phyloP scores from a whole-genome alignment of 768 basidiomycete species.

The Hysterangium stoloniferum region DNA sequence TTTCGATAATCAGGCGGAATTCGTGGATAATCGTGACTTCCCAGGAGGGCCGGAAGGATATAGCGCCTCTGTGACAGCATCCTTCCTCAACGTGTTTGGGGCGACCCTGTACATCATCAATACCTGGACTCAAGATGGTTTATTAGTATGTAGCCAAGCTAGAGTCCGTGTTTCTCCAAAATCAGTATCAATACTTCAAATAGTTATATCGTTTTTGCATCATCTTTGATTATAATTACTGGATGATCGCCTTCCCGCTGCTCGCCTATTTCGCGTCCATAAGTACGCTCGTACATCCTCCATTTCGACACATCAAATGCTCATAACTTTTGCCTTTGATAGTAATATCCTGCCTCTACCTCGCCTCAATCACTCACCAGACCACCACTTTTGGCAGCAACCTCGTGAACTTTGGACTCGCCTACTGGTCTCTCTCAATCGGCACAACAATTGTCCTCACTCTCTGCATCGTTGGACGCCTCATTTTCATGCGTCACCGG shows the following conservation, averaged over 20 bases:
- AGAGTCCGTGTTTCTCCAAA: neutral
- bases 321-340: neutral
- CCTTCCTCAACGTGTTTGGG: conserved; percentile 22
- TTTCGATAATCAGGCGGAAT: neutral
- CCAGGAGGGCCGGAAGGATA: conserved; percentile 10
- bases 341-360: conserved; percentile 11
- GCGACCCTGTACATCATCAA: conserved; percentile 23
- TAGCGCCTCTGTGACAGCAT: conserved; percentile 11
- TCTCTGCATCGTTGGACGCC: conserved; percentile 17
- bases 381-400: conserved; percentile 12
- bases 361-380: conserved; percentile 16
- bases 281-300: neutral
- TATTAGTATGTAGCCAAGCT: conserved; percentile 7
- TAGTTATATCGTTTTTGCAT: conserved; percentile 20
- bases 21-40: neutral
- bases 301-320: neutral
- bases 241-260: conserved; percentile 15
- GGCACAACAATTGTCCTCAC: conserved; percentile 18
- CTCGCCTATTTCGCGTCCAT: neutral
- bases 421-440: conserved; percentile 20
- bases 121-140: conserved; percentile 17
- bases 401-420: conserved; percentile 15
- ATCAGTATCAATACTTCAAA: neutral
- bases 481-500: conserved; percentile 21
- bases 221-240: too few species aligned